A percentile compares a stretch with the other conserved stretches of the same genome.
Conservation (phyloP, 2,329 filamentous ascomycete species). For the Pseudogymnoascus sp. region DNA sequence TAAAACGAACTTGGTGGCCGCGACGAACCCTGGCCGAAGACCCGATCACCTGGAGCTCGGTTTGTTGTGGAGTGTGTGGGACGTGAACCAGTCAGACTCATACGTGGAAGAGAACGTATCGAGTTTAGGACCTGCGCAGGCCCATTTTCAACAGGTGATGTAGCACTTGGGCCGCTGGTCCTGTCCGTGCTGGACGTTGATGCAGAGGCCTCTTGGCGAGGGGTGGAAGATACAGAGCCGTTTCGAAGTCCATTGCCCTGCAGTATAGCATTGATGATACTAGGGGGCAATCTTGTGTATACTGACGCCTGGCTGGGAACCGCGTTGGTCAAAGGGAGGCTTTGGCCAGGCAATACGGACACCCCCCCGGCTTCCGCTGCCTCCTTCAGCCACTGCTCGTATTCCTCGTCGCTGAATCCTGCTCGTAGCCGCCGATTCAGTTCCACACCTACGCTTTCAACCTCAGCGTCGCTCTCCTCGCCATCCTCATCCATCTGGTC, state of each 20-base stretch:
- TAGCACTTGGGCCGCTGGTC: background rate
- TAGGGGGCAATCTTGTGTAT: conserved; percentile 2
- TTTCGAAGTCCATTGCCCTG: background rate
- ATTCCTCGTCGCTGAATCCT: conserved; percentile 60
- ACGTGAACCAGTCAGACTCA: background rate
- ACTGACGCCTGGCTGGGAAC: background rate
- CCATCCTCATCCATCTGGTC: conserved; percentile 29
- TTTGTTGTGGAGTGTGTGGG: background rate
- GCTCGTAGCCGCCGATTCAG: conserved; percentile 57
- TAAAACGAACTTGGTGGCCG: background rate
- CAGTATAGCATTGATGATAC: conserved; percentile 1
- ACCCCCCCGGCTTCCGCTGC: conserved; percentile 55
- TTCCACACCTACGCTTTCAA: conserved; percentile 51
- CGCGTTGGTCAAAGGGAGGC: conserved; percentile 19
- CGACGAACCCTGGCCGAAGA: background rate
- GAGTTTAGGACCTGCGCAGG: background rate
- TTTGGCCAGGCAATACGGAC: conserved; percentile 38
- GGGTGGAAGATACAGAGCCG: background rate
- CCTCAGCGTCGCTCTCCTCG: conserved; percentile 45
- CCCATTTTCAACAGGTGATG: background rate
- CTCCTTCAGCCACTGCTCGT: conserved; percentile 68
- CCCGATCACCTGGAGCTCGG: background rate
- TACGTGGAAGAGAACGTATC: background rate
- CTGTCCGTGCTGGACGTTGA: background rate
- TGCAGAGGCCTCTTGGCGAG: background rate